Evolutionary conservation across 371 early-diverging fungal species (phyloP), one percentile per base, ranked within the genome.

Genomic region (Catenaria anguillulae): DNA sequence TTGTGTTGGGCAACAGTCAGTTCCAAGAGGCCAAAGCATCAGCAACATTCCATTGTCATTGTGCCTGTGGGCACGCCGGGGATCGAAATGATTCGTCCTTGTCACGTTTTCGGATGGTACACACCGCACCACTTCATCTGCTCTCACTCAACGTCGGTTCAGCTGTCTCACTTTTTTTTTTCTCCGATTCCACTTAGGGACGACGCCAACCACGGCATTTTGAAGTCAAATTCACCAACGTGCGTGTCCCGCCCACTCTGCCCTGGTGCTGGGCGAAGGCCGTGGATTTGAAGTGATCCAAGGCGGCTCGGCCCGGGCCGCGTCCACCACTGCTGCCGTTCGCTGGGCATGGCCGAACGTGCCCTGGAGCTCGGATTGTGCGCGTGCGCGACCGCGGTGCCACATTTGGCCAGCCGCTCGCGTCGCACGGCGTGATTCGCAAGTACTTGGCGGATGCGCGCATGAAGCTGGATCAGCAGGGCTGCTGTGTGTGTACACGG

Each of bases 221-320:
- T 65, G 97, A 97, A 70, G 84, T 97, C 60, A 66, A 79, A 23
- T 94, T 97, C 66, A 84, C 85, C 55, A 80, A 93, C 71, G 93
- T 92, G 56, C 79, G 84, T 63, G 90, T 97, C 93, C 93, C 5
- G 73, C 74, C 5, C 26, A 29, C 29, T 83, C 84, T 55, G 91
- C 92, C 71, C 83, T 97, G 60, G 71, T 97, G 33, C 77, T 91
- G 52, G 95, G 95, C 42, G 91, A 92, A 70, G 97, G 97, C 40
- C 84, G 95, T 63, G 97, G 97, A 0, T 95, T 97, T 70, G 97
- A 97, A 68, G 82, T 97, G 43, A 87, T 94, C 63, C 96, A 97
- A 75, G 93, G 94, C 84, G 97, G 19, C 77, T 97, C 23, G 97
- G 97, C 15, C 94, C 94, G 40, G 92, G 87, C 56, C 79, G 84